Percentiles rank a stretch among this genome's conserved stretches.
Evolutionary conservation across 257 asterid species (phyloP).

Genomic region (Nicotiana undulata): DNA sequence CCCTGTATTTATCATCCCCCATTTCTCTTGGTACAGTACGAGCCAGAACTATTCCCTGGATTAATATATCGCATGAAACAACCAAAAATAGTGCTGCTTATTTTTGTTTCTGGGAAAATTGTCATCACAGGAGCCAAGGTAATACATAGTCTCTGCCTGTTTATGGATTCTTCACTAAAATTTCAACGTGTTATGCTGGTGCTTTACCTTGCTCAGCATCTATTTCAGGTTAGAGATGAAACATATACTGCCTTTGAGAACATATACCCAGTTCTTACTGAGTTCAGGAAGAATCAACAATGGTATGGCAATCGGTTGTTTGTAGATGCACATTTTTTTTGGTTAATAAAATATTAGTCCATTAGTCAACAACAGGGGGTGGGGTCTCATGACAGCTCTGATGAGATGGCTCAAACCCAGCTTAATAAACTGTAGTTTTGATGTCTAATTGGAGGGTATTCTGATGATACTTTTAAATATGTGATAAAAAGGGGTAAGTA

Average conservation of each 20-base stretch:
- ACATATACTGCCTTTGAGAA: constrained; percentile 87
- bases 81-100: constrained; percentile 88
- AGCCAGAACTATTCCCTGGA: constrained; percentile 94
- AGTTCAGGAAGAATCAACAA: constrained; percentile 87
- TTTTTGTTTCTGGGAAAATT: constrained; percentile 90
- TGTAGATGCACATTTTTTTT: not conserved
- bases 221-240: constrained; percentile 76
- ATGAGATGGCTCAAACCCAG: too few species aligned
- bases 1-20: not conserved
- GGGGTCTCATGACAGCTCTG: too few species aligned
- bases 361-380: not conserved
- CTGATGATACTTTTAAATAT: not conserved
- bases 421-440: too few species aligned
- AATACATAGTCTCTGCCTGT: not conserved
- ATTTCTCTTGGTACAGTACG: constrained; percentile 52
- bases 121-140: constrained; percentile 98
- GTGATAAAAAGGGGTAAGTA: not conserved
- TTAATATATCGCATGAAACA: constrained; percentile 88
- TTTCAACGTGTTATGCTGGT: not conserved
- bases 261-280: constrained; percentile 86
- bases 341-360: not conserved
- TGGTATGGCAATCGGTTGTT: constrained; percentile 41
- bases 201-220: not conserved
- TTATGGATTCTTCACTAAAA: not conserved
- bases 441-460: not conserved